Base-by-base conservation (phyloP, 2,329 filamentous ascomycete genomes). In the Chrysoporthe deuterocubensis region DNA sequence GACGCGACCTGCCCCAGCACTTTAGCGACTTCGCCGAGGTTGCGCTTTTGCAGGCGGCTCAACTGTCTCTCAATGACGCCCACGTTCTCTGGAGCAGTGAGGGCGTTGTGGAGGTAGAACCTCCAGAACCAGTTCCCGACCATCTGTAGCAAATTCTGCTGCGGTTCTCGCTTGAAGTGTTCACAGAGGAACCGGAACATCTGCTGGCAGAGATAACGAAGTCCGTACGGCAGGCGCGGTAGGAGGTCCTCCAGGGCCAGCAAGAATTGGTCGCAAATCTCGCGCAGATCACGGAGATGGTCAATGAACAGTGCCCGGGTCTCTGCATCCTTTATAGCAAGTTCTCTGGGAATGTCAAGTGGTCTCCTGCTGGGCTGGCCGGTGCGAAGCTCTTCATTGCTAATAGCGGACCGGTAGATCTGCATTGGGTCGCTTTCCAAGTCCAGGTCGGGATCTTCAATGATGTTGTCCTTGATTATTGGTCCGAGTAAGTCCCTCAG, bases 351-450 rank as follows among this genome's bases (percentile, higher is more conserved):
- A 44, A 99, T 90, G 72, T 97, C 94, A 16, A 93, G 88, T 44
- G 90, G 92, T 70, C 96, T 87, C 62, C 87, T 87, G 77, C 94
- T 97, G 26, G 93, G 89, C 71, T 89, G 89, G 4, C 96, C 96
- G 0, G 96, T 99, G 21, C 93, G 90, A 34, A 99, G 88, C 80
- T 99, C 96, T 78, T 98, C 95, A 74, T 99, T 97, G 81, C 96
- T 98, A 81, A 99, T 96, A 16, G 93, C 90, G 5, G 94, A 96
- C 54, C 92, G 89, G 80, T 99, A 98, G 67, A 99, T 99, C 74
- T 98, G 95, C 83, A 98, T 91, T 0, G 96, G 96, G 75, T 99
- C 96, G 77, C 95, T 97, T 79, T 99, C 96, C 37, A 99, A 84
- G 76, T 99, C 95, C 44, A 99, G 84, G 5, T 90, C 91, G 14